Evolutionary conservation across 805 yeast species (phyloP), one percentile per base, ranked within the genome.

Genomic region (Saccharomyces paradoxus): DNA sequence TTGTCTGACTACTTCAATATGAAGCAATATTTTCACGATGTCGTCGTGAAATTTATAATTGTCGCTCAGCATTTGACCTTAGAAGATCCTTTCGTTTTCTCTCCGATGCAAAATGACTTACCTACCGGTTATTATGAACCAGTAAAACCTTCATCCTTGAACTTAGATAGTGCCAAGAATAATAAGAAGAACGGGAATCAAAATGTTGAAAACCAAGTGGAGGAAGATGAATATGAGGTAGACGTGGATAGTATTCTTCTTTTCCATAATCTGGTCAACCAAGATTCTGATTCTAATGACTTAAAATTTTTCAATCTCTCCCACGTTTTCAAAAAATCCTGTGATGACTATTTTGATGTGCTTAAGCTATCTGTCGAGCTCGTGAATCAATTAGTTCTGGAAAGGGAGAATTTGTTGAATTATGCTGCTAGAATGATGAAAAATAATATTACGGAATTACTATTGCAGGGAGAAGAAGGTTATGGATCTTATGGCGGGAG

Each of bases 351-450:
- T 41, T 59, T 62, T 32, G 69, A 70, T 29, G 58, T 71, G 7
- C 60, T 71, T 4, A 70, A 67, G 13, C 58, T 69, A 2, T 58
- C 70, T 1, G 60, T 68, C n/a, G 60, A 68, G 1, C 57, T 81
- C 9, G 77, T 83, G 7, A 75, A 77, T 47, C 86, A 81, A 58
- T 73, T 87, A 60, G 79, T 84, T 41, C 87, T 84, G 46, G 90
- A 86, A 63, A 76, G 89, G 54, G 89, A 85, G 55, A 79, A 83
- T 3, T 77, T 87, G 27, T 67, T 86, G 50, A 87, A 83, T 61
- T 86, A 86, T 63, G 86, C 89, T 14, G 84, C 92, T 0, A 76
- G 94, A 61, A 82, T 86, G 54, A 83, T 87, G 89, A 85, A 85
- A 60, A 83, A 83, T 56, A 87, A 84, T 62, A 79, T 85, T 61